Evolutionary conservation across 2,329 filamentous ascomycete species (phyloP).

Genomic region (Lachnellula subtilissima): DNA sequence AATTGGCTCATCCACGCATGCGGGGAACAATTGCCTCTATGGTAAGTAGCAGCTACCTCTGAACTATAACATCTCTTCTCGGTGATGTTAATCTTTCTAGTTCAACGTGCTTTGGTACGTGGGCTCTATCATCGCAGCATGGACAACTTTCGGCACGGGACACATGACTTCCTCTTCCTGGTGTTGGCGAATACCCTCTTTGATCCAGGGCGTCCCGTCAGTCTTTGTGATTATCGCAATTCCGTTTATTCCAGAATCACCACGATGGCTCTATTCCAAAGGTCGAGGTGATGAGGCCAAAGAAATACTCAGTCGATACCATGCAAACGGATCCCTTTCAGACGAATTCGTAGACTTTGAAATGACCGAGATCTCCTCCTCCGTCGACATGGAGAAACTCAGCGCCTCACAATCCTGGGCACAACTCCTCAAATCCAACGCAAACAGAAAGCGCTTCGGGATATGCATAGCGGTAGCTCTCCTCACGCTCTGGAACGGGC

Average conservation of each 20-base stretch:
- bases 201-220: constrained; percentile 12
- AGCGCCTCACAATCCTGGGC: constrained; percentile 13
- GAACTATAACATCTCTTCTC: background rate
- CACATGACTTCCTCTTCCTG: constrained; percentile 15
- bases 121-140: constrained; percentile 20
- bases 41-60: background rate
- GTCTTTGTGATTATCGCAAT: constrained; percentile 17
- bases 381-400: constrained; percentile 35
- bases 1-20: constrained; percentile 17
- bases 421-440: background rate
- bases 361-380: constrained; percentile 34
- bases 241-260: constrained; percentile 32
- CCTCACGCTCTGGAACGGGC: constrained; percentile 19
- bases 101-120: constrained; percentile 19
- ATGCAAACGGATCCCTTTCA: constrained; percentile 32
- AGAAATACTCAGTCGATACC: constrained; percentile 45
- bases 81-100: background rate
- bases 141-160: constrained; percentile 17
- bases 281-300: constrained; percentile 44
- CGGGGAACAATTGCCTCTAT: background rate
- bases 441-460: constrained; percentile 4
- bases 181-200: constrained; percentile 40
- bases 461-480: constrained; percentile 7
- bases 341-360: constrained; percentile 35
- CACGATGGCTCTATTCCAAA: constrained; percentile 37